Conservation (phyloP, 345 rosid genomes). For the Carallia pectinifolia region DNA sequence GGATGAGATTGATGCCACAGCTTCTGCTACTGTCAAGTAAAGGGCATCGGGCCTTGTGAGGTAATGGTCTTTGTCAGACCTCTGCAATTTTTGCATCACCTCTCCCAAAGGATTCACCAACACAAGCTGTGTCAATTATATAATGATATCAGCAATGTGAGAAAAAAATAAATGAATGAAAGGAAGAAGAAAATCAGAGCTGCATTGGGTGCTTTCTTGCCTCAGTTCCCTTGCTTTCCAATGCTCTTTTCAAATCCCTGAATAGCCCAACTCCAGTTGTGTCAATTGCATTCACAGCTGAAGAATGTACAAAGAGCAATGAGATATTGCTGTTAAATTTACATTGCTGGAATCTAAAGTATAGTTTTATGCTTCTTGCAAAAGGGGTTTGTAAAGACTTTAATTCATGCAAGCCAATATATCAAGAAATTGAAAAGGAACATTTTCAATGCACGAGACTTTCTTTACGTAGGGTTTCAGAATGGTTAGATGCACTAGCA, state of each 20-base stretch:
- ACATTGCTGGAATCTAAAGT: no score
- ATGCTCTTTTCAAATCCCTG: slow-evolving; percentile 57
- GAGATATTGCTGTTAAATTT: background rate
- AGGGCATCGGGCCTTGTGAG: slow-evolving; percentile 53
- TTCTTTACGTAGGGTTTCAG: no score
- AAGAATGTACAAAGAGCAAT: background rate
- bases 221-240: slow-evolving; percentile 54
- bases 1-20: slow-evolving; percentile 70
- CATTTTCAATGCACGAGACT: no score
- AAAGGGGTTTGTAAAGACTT: background rate
- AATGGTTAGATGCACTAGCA: no score
- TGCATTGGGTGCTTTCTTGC: slow-evolving; percentile 26
- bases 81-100: slow-evolving; percentile 77
- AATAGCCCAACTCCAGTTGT: slow-evolving; percentile 75
- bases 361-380: background rate
- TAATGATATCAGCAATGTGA: background rate
- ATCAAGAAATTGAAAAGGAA: no score
- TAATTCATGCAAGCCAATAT: no score
- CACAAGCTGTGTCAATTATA: slow-evolving; percentile 55
- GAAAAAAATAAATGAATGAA: background rate
- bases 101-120: slow-evolving; percentile 88
- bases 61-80: slow-evolving; percentile 48
- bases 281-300: slow-evolving; percentile 84
- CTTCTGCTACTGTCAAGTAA: slow-evolving; percentile 85
- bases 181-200: no score